A percentile compares a stretch with the other conserved stretches of the same genome.
phyloP scores from a whole-genome alignment of 257 asterid species.

The Nicotiana paniculata region DNA sequence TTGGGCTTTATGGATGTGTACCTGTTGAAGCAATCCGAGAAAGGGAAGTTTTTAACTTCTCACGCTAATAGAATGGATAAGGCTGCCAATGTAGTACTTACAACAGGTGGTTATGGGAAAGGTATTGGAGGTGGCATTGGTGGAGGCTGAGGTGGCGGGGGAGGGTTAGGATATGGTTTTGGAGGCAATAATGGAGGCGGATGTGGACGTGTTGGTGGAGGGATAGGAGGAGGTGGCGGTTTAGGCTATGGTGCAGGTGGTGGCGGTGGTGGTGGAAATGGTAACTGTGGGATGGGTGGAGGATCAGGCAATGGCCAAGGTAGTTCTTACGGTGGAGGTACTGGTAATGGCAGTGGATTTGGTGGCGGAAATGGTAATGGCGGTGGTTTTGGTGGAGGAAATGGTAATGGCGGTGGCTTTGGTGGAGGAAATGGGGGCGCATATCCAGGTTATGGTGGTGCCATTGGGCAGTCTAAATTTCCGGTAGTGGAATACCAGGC shows the following conservation, averaged over 20 bases:
- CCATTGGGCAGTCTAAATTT: background rate
- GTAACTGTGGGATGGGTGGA: conserved; percentile 9
- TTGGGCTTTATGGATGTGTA: conserved; percentile 8
- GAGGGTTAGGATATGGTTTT: conserved; percentile 17
- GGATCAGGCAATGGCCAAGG: background rate
- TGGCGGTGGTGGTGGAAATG: background rate
- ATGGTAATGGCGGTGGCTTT: background rate
- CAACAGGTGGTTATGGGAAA: conserved; percentile 21
- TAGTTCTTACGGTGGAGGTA: background rate
- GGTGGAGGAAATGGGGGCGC: conserved; percentile 14
- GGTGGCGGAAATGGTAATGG: background rate
- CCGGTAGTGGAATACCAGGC: background rate
- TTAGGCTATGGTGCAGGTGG: conserved; percentile 16
- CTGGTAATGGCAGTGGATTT: background rate
- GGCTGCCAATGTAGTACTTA: conserved; percentile 9
- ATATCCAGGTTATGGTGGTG: background rate
- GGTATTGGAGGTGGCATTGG: conserved; percentile 17
- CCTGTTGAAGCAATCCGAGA: conserved; percentile 23
- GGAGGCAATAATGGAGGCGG: background rate
- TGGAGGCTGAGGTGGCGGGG: background rate
- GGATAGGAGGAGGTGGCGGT: conserved; percentile 15
- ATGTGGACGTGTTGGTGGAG: conserved; percentile 6
- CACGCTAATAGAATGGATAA: background rate
- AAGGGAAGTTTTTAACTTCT: conserved; percentile 6
- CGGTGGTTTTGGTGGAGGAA: conserved; percentile 15